Percentiles rank a stretch among this genome's conserved stretches.
Evolutionary conservation across 441 rosid species (phyloP).

Genomic region (Melastoma candidum): DNA sequence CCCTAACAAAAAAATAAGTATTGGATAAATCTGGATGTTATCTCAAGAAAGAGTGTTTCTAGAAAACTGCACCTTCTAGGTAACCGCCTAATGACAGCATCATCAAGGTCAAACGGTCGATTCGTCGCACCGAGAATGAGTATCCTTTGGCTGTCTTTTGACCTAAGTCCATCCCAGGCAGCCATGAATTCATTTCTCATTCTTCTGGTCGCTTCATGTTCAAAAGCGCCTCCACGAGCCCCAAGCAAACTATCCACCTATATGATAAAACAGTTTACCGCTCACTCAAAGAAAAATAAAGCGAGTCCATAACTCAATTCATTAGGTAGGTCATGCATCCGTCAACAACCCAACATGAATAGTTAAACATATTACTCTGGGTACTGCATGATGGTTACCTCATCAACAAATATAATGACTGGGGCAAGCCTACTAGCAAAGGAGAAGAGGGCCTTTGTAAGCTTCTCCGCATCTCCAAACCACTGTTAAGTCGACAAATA

Average conservation of each 20-base stretch:
- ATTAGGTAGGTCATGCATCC: too few species aligned
- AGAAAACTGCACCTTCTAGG: slow-evolving; percentile 70
- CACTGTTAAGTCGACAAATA: slow-evolving; percentile 39
- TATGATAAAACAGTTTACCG: slow-evolving; percentile 1
- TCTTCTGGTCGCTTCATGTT: slow-evolving; percentile 96
- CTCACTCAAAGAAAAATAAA: slow-evolving; percentile 7
- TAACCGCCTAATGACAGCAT: slow-evolving; percentile 90
- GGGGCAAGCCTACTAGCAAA: slow-evolving; percentile 92
- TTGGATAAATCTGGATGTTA: neutral
- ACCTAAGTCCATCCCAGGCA: slow-evolving; percentile 95
- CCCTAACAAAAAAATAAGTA: neutral
- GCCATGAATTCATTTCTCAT: slow-evolving; percentile 99
- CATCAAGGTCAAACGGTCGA: slow-evolving; percentile 98
- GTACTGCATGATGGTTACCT: slow-evolving; percentile 33
- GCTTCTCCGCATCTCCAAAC: slow-evolving; percentile 99
- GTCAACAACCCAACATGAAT: too few species aligned
- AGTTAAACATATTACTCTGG: neutral
- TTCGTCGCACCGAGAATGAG: slow-evolving; percentile 94
- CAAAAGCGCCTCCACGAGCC: slow-evolving; percentile 92
- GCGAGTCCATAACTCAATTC: too few species aligned
- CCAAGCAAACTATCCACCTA: slow-evolving; percentile 95
- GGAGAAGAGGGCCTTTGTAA: slow-evolving; percentile 89
- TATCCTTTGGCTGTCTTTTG: slow-evolving; percentile 89
- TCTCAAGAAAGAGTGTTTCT: neutral
- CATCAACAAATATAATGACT: slow-evolving; percentile 90